phyloP scores from a whole-genome alignment of 202 grass and related monocot genomes.

The Carex sylvatica region DNA sequence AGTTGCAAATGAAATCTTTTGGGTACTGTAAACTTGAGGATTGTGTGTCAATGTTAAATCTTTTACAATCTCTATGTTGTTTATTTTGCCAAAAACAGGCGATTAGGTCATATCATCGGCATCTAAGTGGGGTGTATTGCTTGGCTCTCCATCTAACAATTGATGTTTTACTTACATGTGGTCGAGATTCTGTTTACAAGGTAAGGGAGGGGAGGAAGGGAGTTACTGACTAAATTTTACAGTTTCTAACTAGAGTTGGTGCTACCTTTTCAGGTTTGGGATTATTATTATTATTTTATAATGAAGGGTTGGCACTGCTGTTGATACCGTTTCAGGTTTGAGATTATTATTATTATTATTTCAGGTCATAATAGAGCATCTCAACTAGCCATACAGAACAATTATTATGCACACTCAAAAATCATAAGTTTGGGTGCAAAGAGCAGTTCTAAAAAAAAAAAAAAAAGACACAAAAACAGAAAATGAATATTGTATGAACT shows the following conservation, averaged over 20 bases:
- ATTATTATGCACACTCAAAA: too few species aligned
- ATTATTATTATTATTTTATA: too few species aligned
- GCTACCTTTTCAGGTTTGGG: constrained; percentile 68
- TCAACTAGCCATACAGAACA: too few species aligned
- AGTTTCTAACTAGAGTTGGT: neutral
- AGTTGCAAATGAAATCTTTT: neutral
- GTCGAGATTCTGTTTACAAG: constrained; percentile 96
- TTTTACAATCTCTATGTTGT: neutral
- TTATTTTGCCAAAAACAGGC: constrained; percentile 49
- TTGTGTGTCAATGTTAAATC: neutral
- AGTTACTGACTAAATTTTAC: too few species aligned
- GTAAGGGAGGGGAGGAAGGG: constrained; percentile 37
- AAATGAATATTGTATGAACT: too few species aligned
- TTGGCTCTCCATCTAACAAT: constrained; percentile 93
- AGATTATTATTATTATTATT: too few species aligned
- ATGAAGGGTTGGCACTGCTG: too few species aligned
- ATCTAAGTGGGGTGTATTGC: constrained; percentile 97
- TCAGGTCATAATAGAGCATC: too few species aligned
- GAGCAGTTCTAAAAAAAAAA: too few species aligned
- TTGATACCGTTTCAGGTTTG: too few species aligned
- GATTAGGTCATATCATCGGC: constrained; percentile 96
- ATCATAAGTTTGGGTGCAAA: too few species aligned
- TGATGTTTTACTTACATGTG: constrained; percentile 82
- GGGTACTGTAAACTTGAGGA: neutral
- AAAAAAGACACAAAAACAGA: too few species aligned